Percentiles rank a stretch among this genome's conserved stretches.
Conservation (phyloP, 2,329 filamentous ascomycete species). For the Helminthosporium solani region DNA sequence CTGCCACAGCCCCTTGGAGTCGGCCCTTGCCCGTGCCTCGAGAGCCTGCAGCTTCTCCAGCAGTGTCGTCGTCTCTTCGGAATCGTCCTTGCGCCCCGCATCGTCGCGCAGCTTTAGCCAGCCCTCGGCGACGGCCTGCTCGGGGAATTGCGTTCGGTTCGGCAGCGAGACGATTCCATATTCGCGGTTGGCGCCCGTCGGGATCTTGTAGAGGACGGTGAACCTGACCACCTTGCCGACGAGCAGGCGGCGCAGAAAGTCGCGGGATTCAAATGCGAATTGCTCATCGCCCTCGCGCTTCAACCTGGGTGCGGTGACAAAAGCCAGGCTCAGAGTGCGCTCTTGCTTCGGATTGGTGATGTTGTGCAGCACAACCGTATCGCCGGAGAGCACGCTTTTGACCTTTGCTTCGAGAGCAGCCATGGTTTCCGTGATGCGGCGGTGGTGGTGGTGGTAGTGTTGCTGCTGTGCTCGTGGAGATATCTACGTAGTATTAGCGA, state of each 20-base stretch:
- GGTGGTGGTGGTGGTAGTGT: constrained; percentile 13
- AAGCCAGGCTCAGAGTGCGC: constrained; percentile 85
- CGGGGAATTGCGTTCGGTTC: constrained; percentile 70
- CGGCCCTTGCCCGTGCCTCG: constrained; percentile 75
- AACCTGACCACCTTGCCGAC: constrained; percentile 89
- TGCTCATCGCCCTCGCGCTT: constrained; percentile 88
- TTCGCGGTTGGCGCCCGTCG: constrained; percentile 73
- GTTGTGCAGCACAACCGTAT: constrained; percentile 83
- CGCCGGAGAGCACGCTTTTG: constrained; percentile 92
- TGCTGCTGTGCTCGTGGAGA: too few species aligned
- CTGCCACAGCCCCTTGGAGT: constrained; percentile 80
- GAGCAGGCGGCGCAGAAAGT: constrained; percentile 79
- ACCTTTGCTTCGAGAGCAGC: constrained; percentile 55
- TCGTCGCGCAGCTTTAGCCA: constrained; percentile 95
- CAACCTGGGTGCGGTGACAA: constrained; percentile 83
- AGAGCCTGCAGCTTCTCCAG: constrained; percentile 76
- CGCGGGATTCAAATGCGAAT: constrained; percentile 90
- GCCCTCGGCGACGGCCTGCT: constrained; percentile 80
- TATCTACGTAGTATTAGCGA: constrained; percentile 35
- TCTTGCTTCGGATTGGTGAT: constrained; percentile 79
- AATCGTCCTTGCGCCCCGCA: constrained; percentile 86
- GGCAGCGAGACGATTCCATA: constrained; percentile 80
- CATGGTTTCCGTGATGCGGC: constrained; percentile 25
- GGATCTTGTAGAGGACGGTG: constrained; percentile 82
- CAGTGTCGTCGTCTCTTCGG: constrained; percentile 67